Evolutionary conservation across 768 basidiomycete genomes (phyloP), one percentile per base, ranked within the genome.

Genomic region (Cyathus striatus): DNA sequence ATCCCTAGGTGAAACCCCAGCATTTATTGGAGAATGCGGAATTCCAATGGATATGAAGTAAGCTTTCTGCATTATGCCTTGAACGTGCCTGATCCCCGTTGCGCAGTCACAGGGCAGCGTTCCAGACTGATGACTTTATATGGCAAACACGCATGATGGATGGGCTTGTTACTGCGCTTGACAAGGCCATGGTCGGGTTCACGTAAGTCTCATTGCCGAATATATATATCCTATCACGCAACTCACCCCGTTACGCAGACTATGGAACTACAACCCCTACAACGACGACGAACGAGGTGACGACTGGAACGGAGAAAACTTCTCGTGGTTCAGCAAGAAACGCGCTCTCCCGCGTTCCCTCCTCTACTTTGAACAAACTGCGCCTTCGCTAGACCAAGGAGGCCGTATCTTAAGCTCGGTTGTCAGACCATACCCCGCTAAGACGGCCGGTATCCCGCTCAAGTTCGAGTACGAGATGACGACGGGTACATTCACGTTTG

Each of bases 41-140:
- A 73, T 97, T 17, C 95, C 95, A 1, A 95, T 98, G 85, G 96
- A 99, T 53, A 80, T 96, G 75, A 97, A 99, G 92, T 93, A 53
- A 33, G 85, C 68, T 16, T 17, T 25, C 21, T 6, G 27, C 6
- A n/a, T n/a, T 14, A 39, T 10, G 26, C 13, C 3, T n/a, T 23
- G 34, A n/a, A 23, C 21, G 30, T 14, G 1, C 20, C 42, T 51
- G 20, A 41, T 32, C 23, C 27, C 18, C 14, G 14, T 27, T 37
- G 10, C 20, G 20, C 21, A 93, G 91, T 58, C 66, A 78, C 27
- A 76, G 76, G 40, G 76, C 79, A 49, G 89, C 90, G 0, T 86
- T 95, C 57, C 51, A 62, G 39, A 76, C 78, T 0, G 83, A 84
- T 26, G 72, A 89, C 56, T 97, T 85, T 62, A 70, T 56, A 5